Percentiles rank a stretch among this genome's conserved stretches.
These are phyloP conservation scores for Tulasnella sp. DNA, from an alignment of 768 basidiomycete species.

Conservation along the genomic window DNA sequence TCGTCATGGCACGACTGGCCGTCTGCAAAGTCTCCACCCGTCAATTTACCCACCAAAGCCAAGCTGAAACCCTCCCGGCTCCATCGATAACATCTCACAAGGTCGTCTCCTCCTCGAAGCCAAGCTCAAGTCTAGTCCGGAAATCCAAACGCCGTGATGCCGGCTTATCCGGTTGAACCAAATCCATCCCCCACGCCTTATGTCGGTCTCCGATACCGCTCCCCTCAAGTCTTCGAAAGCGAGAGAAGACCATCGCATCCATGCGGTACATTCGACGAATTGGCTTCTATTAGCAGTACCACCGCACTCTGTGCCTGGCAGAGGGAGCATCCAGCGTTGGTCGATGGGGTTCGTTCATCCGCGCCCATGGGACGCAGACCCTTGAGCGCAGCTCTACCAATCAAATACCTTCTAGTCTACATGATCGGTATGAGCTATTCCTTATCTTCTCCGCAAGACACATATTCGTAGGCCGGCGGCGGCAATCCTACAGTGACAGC, in stretches of 20 bases:
- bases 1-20: not conserved
- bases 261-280: not conserved
- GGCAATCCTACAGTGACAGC: not conserved
- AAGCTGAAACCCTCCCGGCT: not conserved
- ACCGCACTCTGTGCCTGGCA: not conserved
- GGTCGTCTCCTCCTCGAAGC: not conserved
- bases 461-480: not conserved
- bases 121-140: not conserved
- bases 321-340: not conserved
- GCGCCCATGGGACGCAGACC: not conserved
- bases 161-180: not conserved
- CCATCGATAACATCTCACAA: not conserved
- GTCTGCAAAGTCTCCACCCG: not conserved
- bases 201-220: not conserved
- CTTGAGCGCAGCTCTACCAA: constrained; percentile 4
- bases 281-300: not conserved
- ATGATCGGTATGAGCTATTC: not conserved
- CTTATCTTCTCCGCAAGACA: not conserved
- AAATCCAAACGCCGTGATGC: not conserved
- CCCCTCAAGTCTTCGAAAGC: not conserved
- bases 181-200: not conserved
- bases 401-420: not conserved
- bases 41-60: not conserved
- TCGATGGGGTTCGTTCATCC: not conserved
- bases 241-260: not conserved